Percentiles rank a stretch among this genome's conserved stretches.
Evolutionary conservation across 306 rosid species (phyloP).

Genomic region (Quercus dentata): DNA sequence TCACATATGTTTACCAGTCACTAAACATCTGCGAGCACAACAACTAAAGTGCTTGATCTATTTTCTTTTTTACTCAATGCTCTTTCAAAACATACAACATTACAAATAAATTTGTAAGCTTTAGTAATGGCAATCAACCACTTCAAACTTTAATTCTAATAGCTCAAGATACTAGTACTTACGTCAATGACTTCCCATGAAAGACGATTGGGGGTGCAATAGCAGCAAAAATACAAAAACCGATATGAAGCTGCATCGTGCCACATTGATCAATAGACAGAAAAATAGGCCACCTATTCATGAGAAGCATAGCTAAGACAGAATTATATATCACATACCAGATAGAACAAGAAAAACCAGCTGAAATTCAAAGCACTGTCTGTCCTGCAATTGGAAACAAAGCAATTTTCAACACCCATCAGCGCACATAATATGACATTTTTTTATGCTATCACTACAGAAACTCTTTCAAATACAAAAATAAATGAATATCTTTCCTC

Average conservation of each 20-base stretch:
- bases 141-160: neutral
- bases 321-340: conserved; percentile 53
- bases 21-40: neutral
- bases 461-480: neutral
- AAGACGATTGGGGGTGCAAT: conserved; percentile 98
- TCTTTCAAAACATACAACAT: conserved; percentile 1
- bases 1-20: neutral
- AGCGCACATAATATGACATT: neutral
- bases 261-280: conserved; percentile 28
- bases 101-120: conserved; percentile 1
- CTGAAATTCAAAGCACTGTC: conserved; percentile 94
- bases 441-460: neutral
- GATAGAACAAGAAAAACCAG: conserved; percentile 93
- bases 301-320: neutral
- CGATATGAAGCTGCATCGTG: conserved; percentile 73
- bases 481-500: neutral
- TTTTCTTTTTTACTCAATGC: neutral
- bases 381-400: conserved; percentile 62
- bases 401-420: neutral
- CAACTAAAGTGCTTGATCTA: neutral
- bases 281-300: conserved; percentile 14
- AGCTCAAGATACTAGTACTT: conserved; percentile 36
- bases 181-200: conserved; percentile 92
- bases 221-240: conserved; percentile 87
- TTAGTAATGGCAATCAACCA: conserved; percentile 3